A percentile compares a stretch with the other conserved stretches of the same genome.
These are phyloP conservation scores for Colletotrichum sp. DNA, from an alignment of 2,329 filamentous ascomycete species.

Conservation along the genomic window DNA sequence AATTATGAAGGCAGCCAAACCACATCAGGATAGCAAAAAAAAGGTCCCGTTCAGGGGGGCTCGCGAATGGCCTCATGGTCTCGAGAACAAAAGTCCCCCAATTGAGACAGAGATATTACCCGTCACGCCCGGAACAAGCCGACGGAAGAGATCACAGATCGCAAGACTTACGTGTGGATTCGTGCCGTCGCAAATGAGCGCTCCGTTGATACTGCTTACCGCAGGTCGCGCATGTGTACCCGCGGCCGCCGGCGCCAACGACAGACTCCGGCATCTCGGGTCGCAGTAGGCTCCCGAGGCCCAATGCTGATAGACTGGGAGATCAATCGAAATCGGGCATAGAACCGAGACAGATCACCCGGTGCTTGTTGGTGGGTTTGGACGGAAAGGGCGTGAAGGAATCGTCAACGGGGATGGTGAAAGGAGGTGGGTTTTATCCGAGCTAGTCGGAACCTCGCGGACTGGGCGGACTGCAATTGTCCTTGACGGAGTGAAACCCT, in stretches of 20 bases:
- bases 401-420: background rate
- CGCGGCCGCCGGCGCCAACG: background rate
- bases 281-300: background rate
- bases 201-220: constrained; percentile 30
- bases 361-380: background rate
- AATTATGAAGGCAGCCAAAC: background rate
- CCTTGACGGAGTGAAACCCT: background rate
- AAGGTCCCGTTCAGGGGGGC: background rate
- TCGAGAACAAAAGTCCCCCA: background rate
- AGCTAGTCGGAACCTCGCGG: background rate
- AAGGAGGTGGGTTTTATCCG: constrained; percentile 22
- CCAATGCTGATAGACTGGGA: background rate
- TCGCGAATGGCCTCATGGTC: background rate
- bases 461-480: background rate
- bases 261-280: background rate
- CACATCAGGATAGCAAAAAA: background rate
- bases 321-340: background rate
- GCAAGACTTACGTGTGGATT: constrained; percentile 27
- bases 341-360: background rate
- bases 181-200: constrained; percentile 30
- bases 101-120: background rate
- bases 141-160: background rate
- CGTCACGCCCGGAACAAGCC: background rate
- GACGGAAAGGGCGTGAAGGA: background rate
- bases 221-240: constrained; percentile 24